Evolutionary conservation across 805 yeast genomes (phyloP).

Genomic region (Sugiyamaella floridensis): DNA sequence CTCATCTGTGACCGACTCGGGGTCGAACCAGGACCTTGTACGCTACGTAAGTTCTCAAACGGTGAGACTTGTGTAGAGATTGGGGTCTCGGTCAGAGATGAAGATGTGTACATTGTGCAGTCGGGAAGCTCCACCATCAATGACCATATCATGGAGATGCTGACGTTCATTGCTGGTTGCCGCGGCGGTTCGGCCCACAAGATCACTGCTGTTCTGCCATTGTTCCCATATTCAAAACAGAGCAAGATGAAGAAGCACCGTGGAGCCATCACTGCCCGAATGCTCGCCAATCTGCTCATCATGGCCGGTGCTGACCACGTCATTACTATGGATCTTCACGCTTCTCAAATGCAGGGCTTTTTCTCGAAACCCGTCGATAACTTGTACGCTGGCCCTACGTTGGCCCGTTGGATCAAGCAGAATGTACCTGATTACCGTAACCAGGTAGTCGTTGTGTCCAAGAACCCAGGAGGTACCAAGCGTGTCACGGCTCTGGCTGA

Average conservation of each 20-base stretch:
- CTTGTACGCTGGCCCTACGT: slow-evolving; percentile 90
- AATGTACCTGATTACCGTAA: slow-evolving; percentile 73
- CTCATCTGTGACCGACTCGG: slow-evolving; percentile 87
- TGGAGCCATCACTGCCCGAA: slow-evolving; percentile 96
- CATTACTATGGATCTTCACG: slow-evolving; percentile 91
- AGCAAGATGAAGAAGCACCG: slow-evolving; percentile 97
- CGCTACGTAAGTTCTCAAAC: slow-evolving; percentile 85
- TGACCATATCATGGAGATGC: slow-evolving; percentile 93
- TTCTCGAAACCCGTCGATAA: slow-evolving; percentile 97
- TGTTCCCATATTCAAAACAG: slow-evolving; percentile 95
- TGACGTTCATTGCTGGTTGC: slow-evolving; percentile 90
- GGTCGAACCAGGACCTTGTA: slow-evolving; percentile 88
- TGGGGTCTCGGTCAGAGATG: slow-evolving; percentile 92
- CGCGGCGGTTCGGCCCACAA: slow-evolving; percentile 97
- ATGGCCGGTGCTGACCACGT: slow-evolving; percentile 99
- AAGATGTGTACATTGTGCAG: slow-evolving; percentile 90
- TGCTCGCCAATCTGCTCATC: slow-evolving; percentile 88
- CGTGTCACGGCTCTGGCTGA: slow-evolving; percentile 98
- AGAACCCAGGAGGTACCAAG: slow-evolving; percentile 98
- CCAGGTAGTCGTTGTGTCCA: slow-evolving; percentile 93
- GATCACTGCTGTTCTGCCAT: slow-evolving; percentile 95
- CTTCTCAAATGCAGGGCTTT: slow-evolving; percentile 99
- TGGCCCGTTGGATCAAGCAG: slow-evolving; percentile 92
- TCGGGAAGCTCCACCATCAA: slow-evolving; percentile 81
- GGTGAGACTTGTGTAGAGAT: slow-evolving; percentile 97